phyloP scores from a whole-genome alignment of 495 filamentous ascomycete species.

The Penicillium robsamsonii region DNA sequence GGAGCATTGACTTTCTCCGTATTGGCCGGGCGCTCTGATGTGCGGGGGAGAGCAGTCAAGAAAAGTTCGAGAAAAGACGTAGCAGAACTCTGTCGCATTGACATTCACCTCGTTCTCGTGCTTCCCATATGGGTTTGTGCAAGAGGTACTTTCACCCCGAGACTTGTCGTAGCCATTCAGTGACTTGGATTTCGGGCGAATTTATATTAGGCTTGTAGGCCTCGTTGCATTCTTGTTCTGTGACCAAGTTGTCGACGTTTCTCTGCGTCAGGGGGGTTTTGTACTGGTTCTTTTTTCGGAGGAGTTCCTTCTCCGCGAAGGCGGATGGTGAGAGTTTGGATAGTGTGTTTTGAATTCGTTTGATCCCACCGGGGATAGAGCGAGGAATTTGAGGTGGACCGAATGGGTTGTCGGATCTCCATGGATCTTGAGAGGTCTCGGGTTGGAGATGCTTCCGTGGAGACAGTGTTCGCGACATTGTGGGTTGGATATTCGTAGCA shows the following conservation, averaged over 20 bases:
- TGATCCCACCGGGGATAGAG: conserved; percentile 34
- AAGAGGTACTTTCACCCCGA: conserved; percentile 18
- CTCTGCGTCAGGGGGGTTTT: conserved; percentile 44
- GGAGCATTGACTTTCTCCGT: conserved; percentile 5
- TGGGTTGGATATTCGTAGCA: not conserved
- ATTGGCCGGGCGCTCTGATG: not conserved
- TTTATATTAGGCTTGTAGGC: conserved; percentile 57
- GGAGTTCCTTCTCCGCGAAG: conserved; percentile 40
- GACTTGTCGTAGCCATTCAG: conserved; percentile 67
- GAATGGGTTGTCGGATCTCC: conserved; percentile 40
- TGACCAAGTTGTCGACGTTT: conserved; percentile 47
- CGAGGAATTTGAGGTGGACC: conserved; percentile 37
- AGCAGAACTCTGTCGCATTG: conserved; percentile 17
- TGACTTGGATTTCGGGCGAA: conserved; percentile 61
- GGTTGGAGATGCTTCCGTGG: conserved; percentile 27
- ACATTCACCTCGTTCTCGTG: not conserved
- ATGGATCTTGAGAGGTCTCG: conserved; percentile 32
- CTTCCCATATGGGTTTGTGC: not conserved
- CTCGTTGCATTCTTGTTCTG: conserved; percentile 46
- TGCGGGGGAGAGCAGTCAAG: conserved; percentile 10
- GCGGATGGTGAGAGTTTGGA: conserved; percentile 38
- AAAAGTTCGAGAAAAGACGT: conserved; percentile 24
- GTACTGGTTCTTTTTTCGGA: conserved; percentile 42
- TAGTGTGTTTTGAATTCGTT: conserved; percentile 39
- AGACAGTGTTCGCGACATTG: conserved; percentile 31